phyloP scores from a whole-genome alignment of 495 filamentous ascomycete species.

The Entonaema liquescens region DNA sequence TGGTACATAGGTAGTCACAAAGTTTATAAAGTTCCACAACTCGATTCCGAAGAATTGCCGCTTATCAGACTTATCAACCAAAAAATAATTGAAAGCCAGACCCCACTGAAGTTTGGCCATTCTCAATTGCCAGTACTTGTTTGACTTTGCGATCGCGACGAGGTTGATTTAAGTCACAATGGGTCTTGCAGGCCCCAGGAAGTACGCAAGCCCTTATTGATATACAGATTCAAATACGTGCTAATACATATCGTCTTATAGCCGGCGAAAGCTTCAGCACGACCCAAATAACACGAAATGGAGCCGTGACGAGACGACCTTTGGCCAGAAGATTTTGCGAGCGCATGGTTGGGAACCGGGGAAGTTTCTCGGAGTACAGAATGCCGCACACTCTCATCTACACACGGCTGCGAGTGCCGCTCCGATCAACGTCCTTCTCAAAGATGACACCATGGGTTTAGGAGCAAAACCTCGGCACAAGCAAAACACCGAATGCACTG shows the following conservation, averaged over 20 bases:
- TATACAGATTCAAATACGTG: not conserved
- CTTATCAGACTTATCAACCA: constrained; percentile 23
- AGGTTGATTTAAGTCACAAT: constrained; percentile 53
- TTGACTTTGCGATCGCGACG: constrained; percentile 5
- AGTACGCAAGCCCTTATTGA: constrained; percentile 59
- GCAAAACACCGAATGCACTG: constrained; percentile 75
- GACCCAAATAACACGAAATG: constrained; percentile 96
- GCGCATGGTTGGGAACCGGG: constrained; percentile 92
- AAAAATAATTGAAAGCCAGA: constrained; percentile 27
- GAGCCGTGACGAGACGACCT: constrained; percentile 80
- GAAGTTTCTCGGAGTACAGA: constrained; percentile 75
- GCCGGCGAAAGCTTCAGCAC: constrained; percentile 80
- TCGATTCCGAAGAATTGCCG: not conserved
- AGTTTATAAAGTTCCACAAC: too few relatives aligned
- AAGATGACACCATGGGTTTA: constrained; percentile 89
- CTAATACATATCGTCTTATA: constrained; percentile 50
- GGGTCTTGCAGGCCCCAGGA: constrained; percentile 78
- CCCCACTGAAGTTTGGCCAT: constrained; percentile 14
- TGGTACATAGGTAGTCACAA: too few relatives aligned
- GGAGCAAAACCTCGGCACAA: constrained; percentile 73
- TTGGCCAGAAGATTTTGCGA: constrained; percentile 86
- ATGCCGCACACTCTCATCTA: constrained; percentile 74
- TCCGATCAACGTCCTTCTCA: constrained; percentile 79
- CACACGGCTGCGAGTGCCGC: constrained; percentile 79
- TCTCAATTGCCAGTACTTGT: constrained; percentile 10